Base-by-base conservation (phyloP, 1,284 basidiomycete species). In the Trichosporon coremiiforme region DNA sequence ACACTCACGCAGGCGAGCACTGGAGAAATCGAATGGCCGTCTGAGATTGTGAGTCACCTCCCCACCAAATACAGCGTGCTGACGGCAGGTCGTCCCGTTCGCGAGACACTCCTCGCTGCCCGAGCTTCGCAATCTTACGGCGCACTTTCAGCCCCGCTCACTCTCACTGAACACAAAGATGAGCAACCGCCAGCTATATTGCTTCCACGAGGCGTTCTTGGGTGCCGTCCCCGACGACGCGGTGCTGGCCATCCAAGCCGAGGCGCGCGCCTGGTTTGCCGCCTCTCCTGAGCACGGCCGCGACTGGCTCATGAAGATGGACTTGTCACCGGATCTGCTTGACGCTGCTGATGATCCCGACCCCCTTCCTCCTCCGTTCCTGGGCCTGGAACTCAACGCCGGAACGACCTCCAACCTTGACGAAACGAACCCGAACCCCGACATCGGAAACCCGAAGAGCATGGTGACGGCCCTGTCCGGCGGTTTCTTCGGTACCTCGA, bases 81-180 rank as follows among this genome's bases (percentile, higher is more conserved):
- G 47, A 64, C 66, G 29, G 10, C 75, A 95, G 93, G 86, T 92
- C 3, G 89, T 93, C 0, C 92, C 94, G 0, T 85, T 96, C 0
- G 89, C 89, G 4, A 88, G 95, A 0, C 95, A 97, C 77, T 95
- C 93, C 0, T 86, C 91, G 0, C 86, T 95, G 0, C 91, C 92
- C 0, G 95, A 98, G 78, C 86, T 98, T 1, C 89, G 89, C 72
- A 83, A 85, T 2, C 90, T 97, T 65, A 92, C 95, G 13, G 83
- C 87, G 0, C 84, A 94, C 10, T 96, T 98, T 82, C 87, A 87
- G 25, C 94, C 94, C 0, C 85, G 83, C 22, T 85, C 87, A 1
- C 82, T 96, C 1, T 87, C 92, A 1, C 94, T 93, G 0, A 95
- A 95, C 76, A 91, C 91, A 0, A 86, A 95, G 6, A 86, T 89